A percentile compares a stretch with the other conserved stretches of the same genome.
Evolutionary conservation across 108 stramenopile species (phyloP).

Genomic region (Schizochytrium sp.): DNA sequence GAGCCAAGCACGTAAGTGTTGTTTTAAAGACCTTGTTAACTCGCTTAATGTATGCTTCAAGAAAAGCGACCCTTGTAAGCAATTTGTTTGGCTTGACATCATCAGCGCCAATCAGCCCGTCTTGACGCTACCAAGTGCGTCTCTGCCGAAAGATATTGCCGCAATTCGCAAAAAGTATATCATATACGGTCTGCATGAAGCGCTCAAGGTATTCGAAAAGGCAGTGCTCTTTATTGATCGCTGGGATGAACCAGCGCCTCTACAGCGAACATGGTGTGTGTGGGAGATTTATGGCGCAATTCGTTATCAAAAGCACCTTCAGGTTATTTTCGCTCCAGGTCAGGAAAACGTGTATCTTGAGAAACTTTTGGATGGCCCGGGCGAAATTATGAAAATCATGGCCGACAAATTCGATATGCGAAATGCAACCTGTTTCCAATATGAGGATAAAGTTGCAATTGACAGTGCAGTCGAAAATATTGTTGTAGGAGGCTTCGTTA

Average conservation of each 20-base stretch:
- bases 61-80: not conserved
- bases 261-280: constrained; percentile 33
- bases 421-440: not conserved
- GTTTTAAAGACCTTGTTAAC: not conserved
- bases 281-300: constrained; percentile 30
- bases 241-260: constrained; percentile 5
- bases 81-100: constrained; percentile 44
- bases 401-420: not conserved
- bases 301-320: not conserved
- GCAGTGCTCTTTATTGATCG: constrained; percentile 7
- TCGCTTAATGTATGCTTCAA: not conserved
- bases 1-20: constrained; percentile 1
- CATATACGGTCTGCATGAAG: not conserved
- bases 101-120: constrained; percentile 37
- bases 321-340: not conserved
- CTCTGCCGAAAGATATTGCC: not conserved
- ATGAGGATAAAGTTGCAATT: not conserved
- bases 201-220: constrained; percentile 18
- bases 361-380: not conserved
- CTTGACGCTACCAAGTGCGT: not conserved
- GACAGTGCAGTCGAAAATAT: not conserved
- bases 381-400: not conserved
- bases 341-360: not conserved
- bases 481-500: not conserved
- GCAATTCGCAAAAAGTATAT: not conserved